Base-by-base conservation (phyloP, 495 filamentous ascomycete species). In the Aspergillus sclerotioniger region DNA sequence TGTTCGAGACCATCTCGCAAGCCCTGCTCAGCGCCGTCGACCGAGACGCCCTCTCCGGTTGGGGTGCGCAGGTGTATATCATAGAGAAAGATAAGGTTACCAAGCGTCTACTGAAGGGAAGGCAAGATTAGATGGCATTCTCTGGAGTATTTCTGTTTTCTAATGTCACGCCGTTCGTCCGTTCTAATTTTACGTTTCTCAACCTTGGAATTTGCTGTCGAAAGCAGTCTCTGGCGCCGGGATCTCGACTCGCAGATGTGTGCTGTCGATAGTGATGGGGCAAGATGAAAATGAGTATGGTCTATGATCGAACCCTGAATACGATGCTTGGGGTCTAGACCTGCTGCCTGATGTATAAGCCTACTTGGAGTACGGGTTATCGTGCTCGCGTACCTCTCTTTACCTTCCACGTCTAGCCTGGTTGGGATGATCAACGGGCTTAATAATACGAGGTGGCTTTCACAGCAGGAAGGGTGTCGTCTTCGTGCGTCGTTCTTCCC, bases 21-120 rank as follows among this genome's bases (percentile, higher is more conserved):
- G 88, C 93, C n/a, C 82, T 98, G 29, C 79, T 98, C 57, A 97
- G 93, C 75, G 92, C 92, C 32, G 92, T 98, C 31, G 94, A 98
- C 74, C 81, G 94, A 73, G 94, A 98, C 73, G 94, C 94, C 47
- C 80, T 98, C 47, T 96, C 92, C 10, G 94, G 94, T 62, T 98
- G 94, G 94, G 94, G 94, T 69, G 94, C 94, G 33, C 90, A 98
- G 65, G 94, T 98, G 60, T 98, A 97, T 75, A 92, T 98, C 63
- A 94, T 98, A 75, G 95, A 98, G 83, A 98, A 98, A 82, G 91
- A 96, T 76, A 98, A 98, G 86, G 91, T 98, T 43, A 96, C 93
- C 67, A 96, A 98, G 87, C 82, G 94, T 68, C 82, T 98, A 82
- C 76, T 98, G 69, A 98, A 98, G 84, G 92, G 94, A 72, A 77